These are phyloP conservation scores for Pichia heedii DNA, from an alignment of 805 yeast genomes.

Conservation along the genomic window DNA sequence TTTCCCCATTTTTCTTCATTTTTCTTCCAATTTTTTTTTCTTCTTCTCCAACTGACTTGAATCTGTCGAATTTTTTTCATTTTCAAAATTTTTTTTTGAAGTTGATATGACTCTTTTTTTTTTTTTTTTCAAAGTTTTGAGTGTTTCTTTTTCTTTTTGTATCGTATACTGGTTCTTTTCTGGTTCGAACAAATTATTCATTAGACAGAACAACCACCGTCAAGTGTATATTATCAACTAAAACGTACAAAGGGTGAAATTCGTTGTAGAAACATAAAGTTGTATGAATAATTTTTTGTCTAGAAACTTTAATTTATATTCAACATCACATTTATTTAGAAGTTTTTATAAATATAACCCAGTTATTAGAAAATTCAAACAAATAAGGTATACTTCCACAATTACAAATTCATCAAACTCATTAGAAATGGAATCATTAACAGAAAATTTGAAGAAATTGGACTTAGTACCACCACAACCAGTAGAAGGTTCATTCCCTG, in stretches of 20 bases:
- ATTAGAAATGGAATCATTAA: constrained; percentile 14
- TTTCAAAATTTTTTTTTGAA: no score
- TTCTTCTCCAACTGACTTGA: no score
- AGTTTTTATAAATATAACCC: background rate
- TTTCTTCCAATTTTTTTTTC: no score
- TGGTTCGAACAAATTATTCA: background rate
- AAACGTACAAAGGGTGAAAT: background rate
- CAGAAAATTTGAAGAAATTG: constrained; percentile 18
- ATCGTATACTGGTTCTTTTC: no score
- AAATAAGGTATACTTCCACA: background rate
- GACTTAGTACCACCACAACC: constrained; percentile 32
- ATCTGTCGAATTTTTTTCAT: no score
- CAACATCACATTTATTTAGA: background rate
- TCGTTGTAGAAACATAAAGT: background rate
- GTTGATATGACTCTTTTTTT: no score
- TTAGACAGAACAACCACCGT: background rate
- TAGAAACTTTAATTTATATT: background rate
- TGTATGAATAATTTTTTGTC: background rate
- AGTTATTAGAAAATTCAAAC: no score
- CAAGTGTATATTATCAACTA: background rate
- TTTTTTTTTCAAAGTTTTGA: no score
- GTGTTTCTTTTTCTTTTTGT: no score
- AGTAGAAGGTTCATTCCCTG: constrained; percentile 59
- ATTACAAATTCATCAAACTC: background rate
- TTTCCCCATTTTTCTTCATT: no score